Percentiles rank a stretch among this genome's conserved stretches.
Conservation (phyloP, 2,329 filamentous ascomycete species). For the Fusarium brevicatenulatum region DNA sequence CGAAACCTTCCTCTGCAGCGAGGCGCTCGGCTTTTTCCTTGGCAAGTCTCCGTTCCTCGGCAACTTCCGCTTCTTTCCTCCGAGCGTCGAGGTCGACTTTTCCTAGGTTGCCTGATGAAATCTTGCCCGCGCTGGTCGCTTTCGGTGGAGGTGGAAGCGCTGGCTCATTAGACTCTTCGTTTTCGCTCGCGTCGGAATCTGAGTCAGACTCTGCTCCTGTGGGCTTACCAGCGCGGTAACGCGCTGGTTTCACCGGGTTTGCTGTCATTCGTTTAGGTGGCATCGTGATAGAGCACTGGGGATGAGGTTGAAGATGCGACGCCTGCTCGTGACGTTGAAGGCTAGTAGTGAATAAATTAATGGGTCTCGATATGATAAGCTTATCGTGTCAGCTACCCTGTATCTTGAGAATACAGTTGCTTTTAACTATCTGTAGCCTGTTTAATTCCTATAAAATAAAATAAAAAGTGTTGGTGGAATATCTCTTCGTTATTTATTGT, state of each 20-base stretch:
- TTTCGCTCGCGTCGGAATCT: constrained; percentile 62
- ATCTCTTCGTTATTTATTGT: not conserved
- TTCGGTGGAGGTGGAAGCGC: constrained; percentile 66
- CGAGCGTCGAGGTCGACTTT: constrained; percentile 64
- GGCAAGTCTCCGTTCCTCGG: constrained; percentile 59
- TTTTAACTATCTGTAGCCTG: not conserved
- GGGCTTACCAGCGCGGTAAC: constrained; percentile 87
- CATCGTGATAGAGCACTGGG: constrained; percentile 50
- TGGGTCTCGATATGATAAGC: constrained; percentile 34
- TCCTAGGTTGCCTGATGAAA: constrained; percentile 60
- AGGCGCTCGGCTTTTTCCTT: constrained; percentile 61
- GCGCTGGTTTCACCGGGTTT: constrained; percentile 81
- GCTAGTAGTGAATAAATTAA: constrained; percentile 23
- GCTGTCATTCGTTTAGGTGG: constrained; percentile 92
- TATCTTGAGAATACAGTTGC: not conserved
- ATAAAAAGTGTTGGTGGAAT: not conserved
- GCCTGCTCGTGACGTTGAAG: constrained; percentile 37
- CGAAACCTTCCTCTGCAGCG: constrained; percentile 70
- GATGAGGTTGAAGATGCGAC: constrained; percentile 18
- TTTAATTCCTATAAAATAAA: not conserved
- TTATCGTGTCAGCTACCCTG: constrained; percentile 33
- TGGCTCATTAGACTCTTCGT: constrained; percentile 48
- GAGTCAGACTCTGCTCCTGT: constrained; percentile 65
- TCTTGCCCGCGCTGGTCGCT: constrained; percentile 64
- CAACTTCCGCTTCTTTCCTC: constrained; percentile 57